A percentile compares a stretch with the other conserved stretches of the same genome.
These are phyloP conservation scores for Coemansia umbellata DNA, from an alignment of 192 early-diverging fungal genomes.

Conservation along the genomic window DNA sequence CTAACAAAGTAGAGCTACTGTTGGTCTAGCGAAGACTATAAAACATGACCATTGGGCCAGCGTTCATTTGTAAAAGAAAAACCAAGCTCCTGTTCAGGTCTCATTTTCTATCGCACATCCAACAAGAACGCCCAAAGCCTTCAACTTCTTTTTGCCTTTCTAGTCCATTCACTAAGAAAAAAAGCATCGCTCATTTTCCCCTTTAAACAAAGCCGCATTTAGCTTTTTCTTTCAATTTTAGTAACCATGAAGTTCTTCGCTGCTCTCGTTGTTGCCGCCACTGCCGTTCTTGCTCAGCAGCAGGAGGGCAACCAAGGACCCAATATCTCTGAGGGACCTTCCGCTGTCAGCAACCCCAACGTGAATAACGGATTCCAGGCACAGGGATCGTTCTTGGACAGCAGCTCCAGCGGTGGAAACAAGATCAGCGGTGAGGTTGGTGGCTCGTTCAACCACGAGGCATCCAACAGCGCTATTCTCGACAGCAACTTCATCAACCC, in stretches of 20 bases:
- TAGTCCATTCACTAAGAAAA: background rate
- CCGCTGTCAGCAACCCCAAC: conserved; percentile 40
- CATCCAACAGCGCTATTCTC: conserved; percentile 17
- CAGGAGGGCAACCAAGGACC: conserved; percentile 29
- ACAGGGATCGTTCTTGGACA: conserved; percentile 27
- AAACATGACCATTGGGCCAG: too few relatives aligned
- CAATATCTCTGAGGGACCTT: conserved; percentile 20
- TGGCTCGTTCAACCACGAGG: conserved; percentile 15
- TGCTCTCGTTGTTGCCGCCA: conserved; percentile 47
- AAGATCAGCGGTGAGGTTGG: conserved; percentile 18
- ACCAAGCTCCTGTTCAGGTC: too few relatives aligned
- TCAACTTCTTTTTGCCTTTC: background rate
- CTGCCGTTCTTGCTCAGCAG: conserved; percentile 49
- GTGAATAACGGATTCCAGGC: conserved; percentile 45
- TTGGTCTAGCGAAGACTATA: too few relatives aligned
- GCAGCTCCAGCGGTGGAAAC: conserved; percentile 27
- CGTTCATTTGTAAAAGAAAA: too few relatives aligned
- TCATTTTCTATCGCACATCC: conserved; percentile 21
- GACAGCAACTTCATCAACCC: conserved; percentile 33
- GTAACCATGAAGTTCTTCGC: conserved; percentile 47
- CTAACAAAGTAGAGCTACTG: too few relatives aligned
- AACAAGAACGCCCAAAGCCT: background rate
- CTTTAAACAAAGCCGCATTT: background rate
- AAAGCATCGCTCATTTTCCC: background rate
- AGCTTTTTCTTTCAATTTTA: background rate